A percentile compares a stretch with the other conserved stretches of the same genome.
These are phyloP conservation scores for Hirsutella thompsonii DNA, from an alignment of 2,329 filamentous ascomycete species.

Conservation along the genomic window DNA sequence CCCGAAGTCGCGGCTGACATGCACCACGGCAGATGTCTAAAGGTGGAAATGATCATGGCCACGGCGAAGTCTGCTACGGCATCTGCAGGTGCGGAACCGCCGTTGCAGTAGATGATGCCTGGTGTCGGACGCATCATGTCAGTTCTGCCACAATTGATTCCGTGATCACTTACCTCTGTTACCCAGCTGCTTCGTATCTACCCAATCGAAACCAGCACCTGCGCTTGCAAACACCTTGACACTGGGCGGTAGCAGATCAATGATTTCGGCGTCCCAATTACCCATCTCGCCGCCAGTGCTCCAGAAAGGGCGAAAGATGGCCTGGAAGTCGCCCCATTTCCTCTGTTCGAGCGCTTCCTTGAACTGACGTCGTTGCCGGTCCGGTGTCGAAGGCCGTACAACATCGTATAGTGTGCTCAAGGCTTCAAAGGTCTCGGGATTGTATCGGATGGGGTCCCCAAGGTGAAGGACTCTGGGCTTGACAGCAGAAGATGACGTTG, in stretches of 20 bases:
- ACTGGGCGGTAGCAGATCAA: slow-evolving; percentile 38
- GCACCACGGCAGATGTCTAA: slow-evolving; percentile 55
- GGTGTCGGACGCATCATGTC: not conserved
- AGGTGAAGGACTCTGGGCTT: slow-evolving; percentile 57
- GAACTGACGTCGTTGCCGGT: slow-evolving; percentile 38
- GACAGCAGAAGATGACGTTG: slow-evolving; percentile 5
- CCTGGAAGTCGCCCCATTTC: slow-evolving; percentile 42
- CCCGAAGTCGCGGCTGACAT: slow-evolving; percentile 36
- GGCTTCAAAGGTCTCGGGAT: slow-evolving; percentile 29
- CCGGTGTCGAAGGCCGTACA: slow-evolving; percentile 33
- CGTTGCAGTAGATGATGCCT: slow-evolving; percentile 62
- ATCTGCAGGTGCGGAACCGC: slow-evolving; percentile 56
- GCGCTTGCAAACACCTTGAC: slow-evolving; percentile 52
- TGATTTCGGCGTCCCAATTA: slow-evolving; percentile 47
- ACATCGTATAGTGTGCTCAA: slow-evolving; percentile 33
- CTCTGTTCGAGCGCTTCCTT: slow-evolving; percentile 32
- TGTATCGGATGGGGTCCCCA: slow-evolving; percentile 49
- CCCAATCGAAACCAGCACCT: slow-evolving; percentile 56
- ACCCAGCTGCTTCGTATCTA: slow-evolving; percentile 46
- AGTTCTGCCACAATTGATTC: not conserved
- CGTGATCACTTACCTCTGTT: slow-evolving; percentile 33
- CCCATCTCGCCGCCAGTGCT: slow-evolving; percentile 55
- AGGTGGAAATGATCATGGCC: slow-evolving; percentile 55
- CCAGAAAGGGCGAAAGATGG: slow-evolving; percentile 48
- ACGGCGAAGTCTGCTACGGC: slow-evolving; percentile 61